phyloP scores from a whole-genome alignment of 495 filamentous ascomycete species.

The Cenococcum geophilum region DNA sequence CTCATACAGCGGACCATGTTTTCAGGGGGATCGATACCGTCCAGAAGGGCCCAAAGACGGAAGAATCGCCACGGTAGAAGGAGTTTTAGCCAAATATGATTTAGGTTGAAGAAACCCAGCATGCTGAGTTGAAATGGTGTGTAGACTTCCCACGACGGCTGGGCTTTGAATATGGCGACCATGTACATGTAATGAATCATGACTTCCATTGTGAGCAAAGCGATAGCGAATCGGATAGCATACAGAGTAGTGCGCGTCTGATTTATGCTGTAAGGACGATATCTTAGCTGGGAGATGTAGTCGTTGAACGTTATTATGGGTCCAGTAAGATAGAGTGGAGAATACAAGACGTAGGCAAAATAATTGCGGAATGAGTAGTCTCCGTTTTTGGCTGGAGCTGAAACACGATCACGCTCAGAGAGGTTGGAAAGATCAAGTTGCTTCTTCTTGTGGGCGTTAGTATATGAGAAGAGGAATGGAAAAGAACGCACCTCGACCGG shows the following conservation, averaged over 20 bases:
- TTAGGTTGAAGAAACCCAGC: conserved; percentile 92
- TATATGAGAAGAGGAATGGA: conserved; percentile 9
- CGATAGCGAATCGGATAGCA: conserved; percentile 72
- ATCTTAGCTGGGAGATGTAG: conserved; percentile 81
- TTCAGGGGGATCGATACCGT: conserved; percentile 90
- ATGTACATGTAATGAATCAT: conserved; percentile 91
- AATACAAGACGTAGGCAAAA: conserved; percentile 80
- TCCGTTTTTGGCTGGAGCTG: conserved; percentile 58
- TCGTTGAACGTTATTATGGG: conserved; percentile 98
- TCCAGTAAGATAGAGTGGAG: conserved; percentile 85
- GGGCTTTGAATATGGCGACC: conserved; percentile 80
- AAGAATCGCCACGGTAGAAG: conserved; percentile 96
- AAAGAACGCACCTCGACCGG: conserved; percentile 70
- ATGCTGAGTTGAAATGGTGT: conserved; percentile 83
- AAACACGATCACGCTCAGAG: conserved; percentile 80
- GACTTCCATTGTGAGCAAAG: conserved; percentile 85
- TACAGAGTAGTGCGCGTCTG: conserved; percentile 65
- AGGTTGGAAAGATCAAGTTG: conserved; percentile 79
- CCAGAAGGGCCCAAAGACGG: conserved; percentile 84
- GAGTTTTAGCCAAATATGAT: conserved; percentile 97
- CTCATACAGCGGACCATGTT: conserved; percentile 98
- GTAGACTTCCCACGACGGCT: conserved; percentile 74
- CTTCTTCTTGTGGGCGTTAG: conserved; percentile 91
- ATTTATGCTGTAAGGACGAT: conserved; percentile 62
- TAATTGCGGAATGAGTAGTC: conserved; percentile 82